phyloP scores from a whole-genome alignment of 148 eudicot species.

The Salicornia ramosissima region DNA sequence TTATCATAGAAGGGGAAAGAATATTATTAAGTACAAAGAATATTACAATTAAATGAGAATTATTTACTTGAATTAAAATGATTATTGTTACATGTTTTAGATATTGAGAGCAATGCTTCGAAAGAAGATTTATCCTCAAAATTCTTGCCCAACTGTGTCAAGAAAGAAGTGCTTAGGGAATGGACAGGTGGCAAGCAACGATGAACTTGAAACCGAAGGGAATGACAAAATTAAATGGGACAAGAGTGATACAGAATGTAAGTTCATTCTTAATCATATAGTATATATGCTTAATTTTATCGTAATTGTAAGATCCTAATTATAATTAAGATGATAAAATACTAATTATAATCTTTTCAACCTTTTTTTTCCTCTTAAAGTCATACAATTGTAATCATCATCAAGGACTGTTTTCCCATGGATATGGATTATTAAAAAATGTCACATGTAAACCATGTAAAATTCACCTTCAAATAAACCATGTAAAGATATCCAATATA shows the following conservation, averaged over 20 bases:
- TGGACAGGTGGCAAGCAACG: constrained; percentile 11
- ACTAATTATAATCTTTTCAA: too few relatives aligned
- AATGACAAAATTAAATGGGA: constrained; percentile 65
- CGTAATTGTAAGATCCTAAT: neutral
- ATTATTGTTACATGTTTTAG: constrained; percentile 25
- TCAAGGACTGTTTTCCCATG: too few relatives aligned
- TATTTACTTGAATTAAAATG: neutral
- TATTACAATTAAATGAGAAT: too few relatives aligned
- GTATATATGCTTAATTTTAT: too few relatives aligned
- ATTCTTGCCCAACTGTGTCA: constrained; percentile 26
- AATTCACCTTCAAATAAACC: too few relatives aligned
- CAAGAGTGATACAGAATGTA: constrained; percentile 73
- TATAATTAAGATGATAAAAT: neutral
- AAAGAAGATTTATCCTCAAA: constrained; percentile 75
- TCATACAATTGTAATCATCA: too few relatives aligned
- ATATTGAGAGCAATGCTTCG: constrained; percentile 55
- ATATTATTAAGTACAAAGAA: too few relatives aligned
- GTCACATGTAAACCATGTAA: too few relatives aligned
- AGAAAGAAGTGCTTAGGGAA: constrained; percentile 42
- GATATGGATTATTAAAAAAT: too few relatives aligned
- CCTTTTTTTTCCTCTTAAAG: too few relatives aligned
- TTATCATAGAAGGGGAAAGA: too few relatives aligned
- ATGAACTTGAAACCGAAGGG: constrained; percentile 23
- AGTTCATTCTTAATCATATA: constrained; percentile 14
- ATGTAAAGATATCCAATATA: too few relatives aligned